These are phyloP conservation scores for Periconia sp. DNA, from an alignment of 2,329 filamentous ascomycete species.

Conservation along the genomic window DNA sequence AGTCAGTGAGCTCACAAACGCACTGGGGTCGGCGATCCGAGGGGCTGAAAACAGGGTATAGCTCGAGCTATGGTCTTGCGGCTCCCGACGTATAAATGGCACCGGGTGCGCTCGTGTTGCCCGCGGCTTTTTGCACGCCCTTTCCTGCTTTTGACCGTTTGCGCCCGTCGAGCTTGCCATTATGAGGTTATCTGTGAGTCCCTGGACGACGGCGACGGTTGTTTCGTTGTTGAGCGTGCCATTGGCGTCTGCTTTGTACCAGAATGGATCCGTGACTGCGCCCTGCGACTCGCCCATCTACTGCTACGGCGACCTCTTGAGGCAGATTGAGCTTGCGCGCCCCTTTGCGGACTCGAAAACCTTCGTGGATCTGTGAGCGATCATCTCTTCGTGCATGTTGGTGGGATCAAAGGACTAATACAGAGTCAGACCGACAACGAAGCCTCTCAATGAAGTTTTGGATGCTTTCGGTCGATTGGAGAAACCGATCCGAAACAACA, in stretches of 20 bases:
- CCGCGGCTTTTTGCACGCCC: neutral
- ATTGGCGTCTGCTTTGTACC: conserved; percentile 52
- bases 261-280: conserved; percentile 62
- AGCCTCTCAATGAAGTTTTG: conserved; percentile 61
- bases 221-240: conserved; percentile 7
- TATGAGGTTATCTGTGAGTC: neutral
- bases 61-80: too few relatives aligned
- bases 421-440: conserved; percentile 58
- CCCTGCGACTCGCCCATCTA: conserved; percentile 70
- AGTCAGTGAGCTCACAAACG: too few relatives aligned
- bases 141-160: neutral
- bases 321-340: conserved; percentile 62
- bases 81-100: too few relatives aligned
- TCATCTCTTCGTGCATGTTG: neutral
- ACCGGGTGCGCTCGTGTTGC: neutral
- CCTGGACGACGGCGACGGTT: neutral
- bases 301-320: conserved; percentile 66
- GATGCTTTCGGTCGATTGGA: conserved; percentile 61
- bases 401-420: conserved; percentile 2
- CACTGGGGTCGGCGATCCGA: too few relatives aligned
- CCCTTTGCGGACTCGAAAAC: conserved; percentile 71
- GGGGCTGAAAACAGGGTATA: too few relatives aligned
- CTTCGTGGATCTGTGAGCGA: conserved; percentile 59
- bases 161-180: neutral
- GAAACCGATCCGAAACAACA: conserved; percentile 65